These are phyloP conservation scores for Paramyrothecium roridum DNA, from an alignment of 2,329 filamentous ascomycete genomes.

Conservation along the genomic window DNA sequence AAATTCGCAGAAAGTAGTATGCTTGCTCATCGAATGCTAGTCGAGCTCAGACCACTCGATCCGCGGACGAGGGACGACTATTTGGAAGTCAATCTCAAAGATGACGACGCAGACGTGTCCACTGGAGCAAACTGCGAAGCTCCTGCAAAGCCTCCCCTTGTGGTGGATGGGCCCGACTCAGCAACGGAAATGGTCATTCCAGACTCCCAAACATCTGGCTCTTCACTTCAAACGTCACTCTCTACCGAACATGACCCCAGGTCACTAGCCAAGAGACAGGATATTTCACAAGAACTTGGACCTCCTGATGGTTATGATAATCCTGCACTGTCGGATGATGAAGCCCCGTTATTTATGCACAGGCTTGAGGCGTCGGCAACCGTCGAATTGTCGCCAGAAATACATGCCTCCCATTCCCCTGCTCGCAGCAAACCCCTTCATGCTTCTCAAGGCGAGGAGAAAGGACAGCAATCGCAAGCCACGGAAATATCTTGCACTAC, in stretches of 20 bases:
- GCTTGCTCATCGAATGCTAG: background rate
- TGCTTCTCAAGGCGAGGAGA: no score
- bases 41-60: background rate
- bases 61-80: background rate
- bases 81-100: background rate
- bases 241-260: constrained; percentile 5
- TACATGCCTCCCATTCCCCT: no score
- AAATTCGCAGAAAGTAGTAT: background rate
- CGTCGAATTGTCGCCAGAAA: no score
- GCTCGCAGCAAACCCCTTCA: no score
- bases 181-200: background rate
- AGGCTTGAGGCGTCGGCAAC: constrained; percentile 5
- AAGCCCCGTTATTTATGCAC: constrained; percentile 24
- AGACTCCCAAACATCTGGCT: background rate
- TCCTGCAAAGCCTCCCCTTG: no score
- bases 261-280: background rate
- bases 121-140: background rate
- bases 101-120: background rate
- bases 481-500: background rate
- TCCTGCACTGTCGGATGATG: constrained; percentile 31
- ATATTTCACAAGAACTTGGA: no score
- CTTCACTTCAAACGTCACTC: constrained; percentile 12
- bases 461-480: background rate
- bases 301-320: constrained; percentile 3
- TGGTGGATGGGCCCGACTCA: no score